A percentile compares a stretch with the other conserved stretches of the same genome.
phyloP scores from a whole-genome alignment of 225 moss, liverwort and hornwort genomes.

The Polytrichum formosum region DNA sequence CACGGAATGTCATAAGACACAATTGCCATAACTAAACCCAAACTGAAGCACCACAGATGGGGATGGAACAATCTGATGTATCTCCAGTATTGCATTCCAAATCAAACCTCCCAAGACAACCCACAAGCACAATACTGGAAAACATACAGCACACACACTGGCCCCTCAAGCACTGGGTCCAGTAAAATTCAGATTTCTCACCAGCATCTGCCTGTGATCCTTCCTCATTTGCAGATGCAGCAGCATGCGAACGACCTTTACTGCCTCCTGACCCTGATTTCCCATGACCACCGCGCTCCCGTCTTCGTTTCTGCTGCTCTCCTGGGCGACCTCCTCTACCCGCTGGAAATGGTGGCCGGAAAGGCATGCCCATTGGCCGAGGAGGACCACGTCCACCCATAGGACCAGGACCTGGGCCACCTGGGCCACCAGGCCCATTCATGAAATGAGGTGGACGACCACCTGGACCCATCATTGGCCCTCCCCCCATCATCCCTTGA shows the following conservation, averaged over 20 bases:
- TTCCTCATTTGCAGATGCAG: conserved; percentile 54
- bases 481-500: conserved; percentile 70
- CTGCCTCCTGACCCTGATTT: conserved; percentile 51
- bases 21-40: too few relatives aligned
- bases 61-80: too few relatives aligned
- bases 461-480: conserved; percentile 76
- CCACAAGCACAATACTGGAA: too few relatives aligned
- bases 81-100: too few relatives aligned
- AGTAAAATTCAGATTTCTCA: not conserved
- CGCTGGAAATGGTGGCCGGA: conserved; percentile 69
- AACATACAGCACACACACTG: too few relatives aligned
- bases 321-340: conserved; percentile 77
- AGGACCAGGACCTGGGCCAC: conserved; percentile 58
- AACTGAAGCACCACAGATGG: too few relatives aligned
- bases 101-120: too few relatives aligned
- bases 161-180: too few relatives aligned
- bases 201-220: conserved; percentile 69
- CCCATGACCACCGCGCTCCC: conserved; percentile 66
- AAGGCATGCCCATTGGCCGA: conserved; percentile 70
- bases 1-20: too few relatives aligned
- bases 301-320: conserved; percentile 85
- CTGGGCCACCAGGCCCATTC: conserved; percentile 63
- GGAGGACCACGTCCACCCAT: conserved; percentile 80
- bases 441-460: conserved; percentile 80
- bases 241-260: conserved; percentile 50